Evolutionary conservation across 83 land plant species (phyloP).

Genomic region (Thuja plicata): DNA sequence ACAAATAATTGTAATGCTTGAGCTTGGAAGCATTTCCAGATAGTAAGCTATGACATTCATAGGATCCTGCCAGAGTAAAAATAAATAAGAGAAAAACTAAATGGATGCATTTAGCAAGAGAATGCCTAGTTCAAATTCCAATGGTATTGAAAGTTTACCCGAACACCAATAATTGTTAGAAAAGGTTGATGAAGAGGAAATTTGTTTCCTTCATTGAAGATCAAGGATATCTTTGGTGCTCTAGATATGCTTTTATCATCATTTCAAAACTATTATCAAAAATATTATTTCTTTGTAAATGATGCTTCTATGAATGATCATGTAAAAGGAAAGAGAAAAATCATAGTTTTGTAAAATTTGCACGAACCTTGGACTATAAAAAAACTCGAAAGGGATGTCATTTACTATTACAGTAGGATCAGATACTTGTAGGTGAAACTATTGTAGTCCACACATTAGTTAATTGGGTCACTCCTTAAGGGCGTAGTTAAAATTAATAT

Average conservation of each 20-base stretch:
- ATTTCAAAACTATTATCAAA: conserved; percentile 23
- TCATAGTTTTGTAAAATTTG: background rate
- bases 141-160: conserved; percentile 18
- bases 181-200: conserved; percentile 48
- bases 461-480: too few relatives aligned
- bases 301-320: background rate
- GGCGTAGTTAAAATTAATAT: too few relatives aligned
- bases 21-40: conserved; percentile 1
- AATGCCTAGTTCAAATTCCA: background rate
- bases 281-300: background rate
- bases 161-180: conserved; percentile 32
- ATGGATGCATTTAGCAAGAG: too few relatives aligned
- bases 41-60: conserved; percentile 11
- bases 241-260: conserved; percentile 25
- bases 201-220: too few relatives aligned
- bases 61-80: too few relatives aligned
- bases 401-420: too few relatives aligned
- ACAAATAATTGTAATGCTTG: background rate
- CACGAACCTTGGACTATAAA: conserved; percentile 48
- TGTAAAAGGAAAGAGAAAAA: background rate
- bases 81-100: too few relatives aligned
- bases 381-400: too few relatives aligned
- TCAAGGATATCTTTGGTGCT: conserved; percentile 38
- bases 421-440: too few relatives aligned
- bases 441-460: too few relatives aligned